A percentile compares a stretch with the other conserved stretches of the same genome.
Conservation (phyloP, 1,284 basidiomycete species). For the Volvariella surrecta region DNA sequence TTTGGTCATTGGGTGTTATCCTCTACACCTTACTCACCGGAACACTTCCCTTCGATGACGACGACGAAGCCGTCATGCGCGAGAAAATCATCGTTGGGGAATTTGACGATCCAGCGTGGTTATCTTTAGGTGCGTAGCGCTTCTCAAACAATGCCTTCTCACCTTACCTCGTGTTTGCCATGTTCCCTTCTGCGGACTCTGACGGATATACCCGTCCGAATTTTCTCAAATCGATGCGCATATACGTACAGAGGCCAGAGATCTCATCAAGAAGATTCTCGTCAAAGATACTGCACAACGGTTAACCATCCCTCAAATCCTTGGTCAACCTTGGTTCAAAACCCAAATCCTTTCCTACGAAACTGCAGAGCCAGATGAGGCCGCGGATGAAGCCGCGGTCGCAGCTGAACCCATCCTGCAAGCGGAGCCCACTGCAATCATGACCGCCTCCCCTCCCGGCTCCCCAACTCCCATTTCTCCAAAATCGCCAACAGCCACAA, state of each 20-base stretch:
- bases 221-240: slow-evolving; percentile 6
- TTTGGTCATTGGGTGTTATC: slow-evolving; percentile 97
- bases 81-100: slow-evolving; percentile 81
- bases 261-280: slow-evolving; percentile 76
- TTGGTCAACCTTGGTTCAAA: slow-evolving; percentile 89
- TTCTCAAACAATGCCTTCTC: too few relatives aligned
- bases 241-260: slow-evolving; percentile 59
- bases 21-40: slow-evolving; percentile 92
- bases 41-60: slow-evolving; percentile 95
- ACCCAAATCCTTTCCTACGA: slow-evolving; percentile 25
- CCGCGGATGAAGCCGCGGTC: slow-evolving; percentile 16
- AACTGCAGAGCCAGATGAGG: slow-evolving; percentile 18
- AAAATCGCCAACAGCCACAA: too few relatives aligned
- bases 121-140: slow-evolving; percentile 64
- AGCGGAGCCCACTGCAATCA: too few relatives aligned
- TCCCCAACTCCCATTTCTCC: too few relatives aligned
- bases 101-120: slow-evolving; percentile 89
- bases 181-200: too few relatives aligned
- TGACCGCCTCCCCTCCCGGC: too few relatives aligned
- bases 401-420: slow-evolving; percentile 44
- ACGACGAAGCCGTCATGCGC: slow-evolving; percentile 88
- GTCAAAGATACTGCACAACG: slow-evolving; percentile 73
- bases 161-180: too few relatives aligned
- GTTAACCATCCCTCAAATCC: slow-evolving; percentile 76
- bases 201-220: slow-evolving; percentile 7